Percentiles rank a stretch among this genome's conserved stretches.
phyloP scores from a whole-genome alignment of 495 filamentous ascomycete species.

The Cercophora scortea region DNA sequence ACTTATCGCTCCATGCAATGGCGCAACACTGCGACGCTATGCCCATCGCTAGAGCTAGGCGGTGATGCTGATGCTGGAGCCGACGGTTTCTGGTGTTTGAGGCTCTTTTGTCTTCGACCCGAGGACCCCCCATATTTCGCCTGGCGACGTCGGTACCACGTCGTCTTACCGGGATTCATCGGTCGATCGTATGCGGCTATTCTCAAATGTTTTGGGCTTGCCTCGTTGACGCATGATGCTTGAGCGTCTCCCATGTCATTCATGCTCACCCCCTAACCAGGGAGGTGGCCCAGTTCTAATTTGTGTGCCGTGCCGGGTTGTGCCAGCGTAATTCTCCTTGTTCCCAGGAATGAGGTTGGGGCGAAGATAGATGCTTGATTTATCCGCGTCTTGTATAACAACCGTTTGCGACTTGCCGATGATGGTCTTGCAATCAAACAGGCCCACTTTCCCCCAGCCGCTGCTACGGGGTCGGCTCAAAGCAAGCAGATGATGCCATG shows the following conservation, averaged over 20 bases:
- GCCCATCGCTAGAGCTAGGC: too few species aligned
- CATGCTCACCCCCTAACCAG: constrained; percentile 5
- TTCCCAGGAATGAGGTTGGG: constrained; percentile 18
- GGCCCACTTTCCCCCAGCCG: constrained; percentile 3
- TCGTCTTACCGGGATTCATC: constrained; percentile 4
- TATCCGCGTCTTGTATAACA: not conserved
- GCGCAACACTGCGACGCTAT: too few species aligned
- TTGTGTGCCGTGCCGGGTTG: constrained; percentile 11
- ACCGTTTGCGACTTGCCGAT: too few species aligned
- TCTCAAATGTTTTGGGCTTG: constrained; percentile 6
- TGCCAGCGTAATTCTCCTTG: constrained; percentile 9
- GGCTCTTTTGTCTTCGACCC: constrained; percentile 1
- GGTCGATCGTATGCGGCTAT: constrained; percentile 6
- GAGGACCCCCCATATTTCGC: not conserved
- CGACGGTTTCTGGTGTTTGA: not conserved
- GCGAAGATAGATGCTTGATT: not conserved
- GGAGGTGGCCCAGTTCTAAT: constrained; percentile 6
- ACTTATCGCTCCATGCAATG: too few species aligned
- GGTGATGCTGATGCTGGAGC: not conserved
- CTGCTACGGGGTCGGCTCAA: not conserved
- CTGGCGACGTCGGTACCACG: not conserved
- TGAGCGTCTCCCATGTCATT: constrained; percentile 6
- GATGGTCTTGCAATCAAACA: constrained; percentile 4
- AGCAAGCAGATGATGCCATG: not conserved
- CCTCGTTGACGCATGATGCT: constrained; percentile 7